Evolutionary conservation across 192 early-diverging fungal genomes (phyloP), one percentile per base, ranked within the genome.

Genomic region (Mortierella antarctica): DNA sequence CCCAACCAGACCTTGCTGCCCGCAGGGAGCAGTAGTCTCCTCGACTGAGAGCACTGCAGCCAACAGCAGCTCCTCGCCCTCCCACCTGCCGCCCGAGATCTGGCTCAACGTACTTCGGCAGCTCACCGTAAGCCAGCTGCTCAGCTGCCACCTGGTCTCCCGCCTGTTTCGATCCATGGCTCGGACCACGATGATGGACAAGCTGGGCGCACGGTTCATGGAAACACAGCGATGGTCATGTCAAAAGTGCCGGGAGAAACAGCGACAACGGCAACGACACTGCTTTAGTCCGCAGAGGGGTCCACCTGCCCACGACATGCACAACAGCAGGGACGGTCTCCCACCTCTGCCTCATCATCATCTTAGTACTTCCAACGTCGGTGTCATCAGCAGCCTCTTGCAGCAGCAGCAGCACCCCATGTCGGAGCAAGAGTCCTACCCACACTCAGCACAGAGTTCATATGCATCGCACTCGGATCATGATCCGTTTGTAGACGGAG

Each of bases 141-240:
- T 78, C n/a, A 21, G 51, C 21, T 78, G 68, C 17, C 75, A 78
- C 48, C 46, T 23, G 31, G 75, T 78, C 54, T 71, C 68, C 23
- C 62, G 44, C 6, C 55, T 53, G 6, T 78, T 78, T 20, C 67
- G 75, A 18, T 18, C 49, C n/a, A 31, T 65, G 7, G 45, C 68
- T 2, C 62, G 75, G 4, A 61, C 55, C 0, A 58, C 60, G 6
- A 20, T 78, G 31, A 52, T 78, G 55, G 75, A 78, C 42, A 78
- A 58, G 44, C 49, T 78, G 0, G 63, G 75, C 4, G 75, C 55
- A 5, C 23, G n/a, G 7, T 40, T 47, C 49, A 46, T 60, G 23
- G 6, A 31, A 4, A 20, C 48, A 8, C 63, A 65, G n/a, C 51
- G 58, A 8, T 21, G n/a, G 51, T 9, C 48, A 55, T 71, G 69